Base-by-base conservation (phyloP, 2,329 filamentous ascomycete species). In the Colletotrichum sp. region DNA sequence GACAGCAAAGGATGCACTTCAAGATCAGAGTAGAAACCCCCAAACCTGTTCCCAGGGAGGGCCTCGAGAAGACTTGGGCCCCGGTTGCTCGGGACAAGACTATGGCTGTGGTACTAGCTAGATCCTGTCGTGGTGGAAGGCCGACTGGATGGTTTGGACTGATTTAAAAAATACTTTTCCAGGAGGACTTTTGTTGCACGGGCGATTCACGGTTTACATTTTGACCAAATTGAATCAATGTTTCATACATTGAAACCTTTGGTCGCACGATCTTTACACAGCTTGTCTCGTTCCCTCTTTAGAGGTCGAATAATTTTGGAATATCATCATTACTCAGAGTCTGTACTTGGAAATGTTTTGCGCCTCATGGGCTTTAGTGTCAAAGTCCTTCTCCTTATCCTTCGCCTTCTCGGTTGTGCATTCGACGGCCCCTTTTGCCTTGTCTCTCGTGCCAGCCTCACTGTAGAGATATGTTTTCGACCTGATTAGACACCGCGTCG, bases 211-310 rank as follows among this genome's bases (percentile, higher is more conserved):
- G 10, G n/a, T 22, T 13, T 4, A 6, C 10, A 48, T 12, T 6
- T 22, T 48, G n/a, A 48, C 43, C 43, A 13, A 1, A 7, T 0
- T 27, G 18, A 27, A 27, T 25, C 15, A 18, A 28, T 18, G 55
- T 15, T 0, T 2, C 0, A 10, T 8, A 5, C 3, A 18, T 3
- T 1, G 22, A 22, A 22, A 1, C n/a, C 12, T 10, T 48, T 1
- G 43, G 18, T 48, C 3, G 18, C 0, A 6, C 9, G 18, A 48
- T 22, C 10, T 48, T 7, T 22, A 13, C 22, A n/a, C 18, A 48
- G 39, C 39, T 48, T 48, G 18, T 9, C 39, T 8, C 1, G 9
- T 0, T 22, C 43, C 43, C 6, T 22, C 0, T 13, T 22, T 2
- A 48, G 10, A 2, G 39, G 1, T 22, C 22, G 1, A 48, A 13